A percentile compares a stretch with the other conserved stretches of the same genome.
Conservation (phyloP, 2,329 filamentous ascomycete genomes). For the Fusarium pininemorale region DNA sequence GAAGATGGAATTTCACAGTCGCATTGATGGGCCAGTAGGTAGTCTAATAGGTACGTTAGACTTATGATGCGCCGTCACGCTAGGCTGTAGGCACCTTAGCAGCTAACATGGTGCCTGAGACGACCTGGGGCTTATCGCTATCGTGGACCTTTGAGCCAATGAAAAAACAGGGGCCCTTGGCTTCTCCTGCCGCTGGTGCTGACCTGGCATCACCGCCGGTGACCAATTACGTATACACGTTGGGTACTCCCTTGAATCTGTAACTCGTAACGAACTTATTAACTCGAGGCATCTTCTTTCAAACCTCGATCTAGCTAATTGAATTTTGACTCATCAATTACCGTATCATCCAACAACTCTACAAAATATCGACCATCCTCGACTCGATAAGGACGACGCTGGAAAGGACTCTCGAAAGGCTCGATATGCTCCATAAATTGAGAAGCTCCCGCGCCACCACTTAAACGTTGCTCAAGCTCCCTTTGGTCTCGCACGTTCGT, state of each 20-base stretch:
- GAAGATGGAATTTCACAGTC: slow-evolving; percentile 19
- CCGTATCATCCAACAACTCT: background rate
- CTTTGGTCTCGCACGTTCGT: background rate
- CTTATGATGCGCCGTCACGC: slow-evolving; percentile 27
- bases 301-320: background rate
- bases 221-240: slow-evolving; percentile 43
- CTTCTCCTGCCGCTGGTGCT: slow-evolving; percentile 26
- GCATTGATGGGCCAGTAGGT: background rate
- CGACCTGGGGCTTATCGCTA: slow-evolving; percentile 35
- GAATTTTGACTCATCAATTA: background rate
- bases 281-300: slow-evolving; percentile 22
- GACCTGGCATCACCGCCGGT: slow-evolving; percentile 41
- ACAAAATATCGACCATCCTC: background rate
- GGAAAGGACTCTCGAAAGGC: slow-evolving; percentile 11
- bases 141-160: slow-evolving; percentile 16
- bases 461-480: slow-evolving; percentile 31
- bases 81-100: background rate
- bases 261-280: background rate
- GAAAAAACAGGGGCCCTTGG: background rate
- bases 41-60: background rate
- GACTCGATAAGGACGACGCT: background rate
- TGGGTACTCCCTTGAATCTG: slow-evolving; percentile 29
- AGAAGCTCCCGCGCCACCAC: slow-evolving; percentile 31
- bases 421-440: slow-evolving; percentile 37
- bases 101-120: slow-evolving; percentile 24